These are phyloP conservation scores for Knufia petricola DNA, from an alignment of 2,329 filamentous ascomycete genomes.

Conservation along the genomic window DNA sequence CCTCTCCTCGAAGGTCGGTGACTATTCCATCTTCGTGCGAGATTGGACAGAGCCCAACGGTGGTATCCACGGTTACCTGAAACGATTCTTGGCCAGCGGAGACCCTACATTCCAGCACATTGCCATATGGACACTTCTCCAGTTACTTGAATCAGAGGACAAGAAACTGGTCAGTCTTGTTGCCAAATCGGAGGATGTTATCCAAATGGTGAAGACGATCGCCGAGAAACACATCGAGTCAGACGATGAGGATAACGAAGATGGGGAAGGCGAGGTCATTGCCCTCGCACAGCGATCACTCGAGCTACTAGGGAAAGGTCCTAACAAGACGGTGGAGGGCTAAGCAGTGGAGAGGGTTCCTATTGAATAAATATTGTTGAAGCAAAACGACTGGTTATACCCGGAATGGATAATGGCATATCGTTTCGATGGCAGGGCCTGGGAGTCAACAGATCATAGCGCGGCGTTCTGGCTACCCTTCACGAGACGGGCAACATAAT, in stretches of 20 bases:
- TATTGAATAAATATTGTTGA: conserved; percentile 1
- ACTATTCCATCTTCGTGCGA: conserved; percentile 91
- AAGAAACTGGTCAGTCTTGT: conserved; percentile 80
- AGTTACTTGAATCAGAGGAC: conserved; percentile 91
- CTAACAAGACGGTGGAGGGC: conserved; percentile 69
- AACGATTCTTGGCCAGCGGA: conserved; percentile 83
- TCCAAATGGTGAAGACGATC: conserved; percentile 84
- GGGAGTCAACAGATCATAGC: conserved; percentile 7
- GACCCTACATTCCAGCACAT: conserved; percentile 99
- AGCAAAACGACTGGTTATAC: not conserved
- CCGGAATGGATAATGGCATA: not conserved
- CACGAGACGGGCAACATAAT: not conserved
- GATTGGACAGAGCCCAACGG: conserved; percentile 89
- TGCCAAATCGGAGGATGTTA: conserved; percentile 79
- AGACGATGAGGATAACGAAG: conserved; percentile 76
- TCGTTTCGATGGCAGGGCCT: not conserved
- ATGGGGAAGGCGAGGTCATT: conserved; percentile 87
- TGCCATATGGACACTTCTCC: conserved; percentile 93
- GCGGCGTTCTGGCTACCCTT: conserved; percentile 9
- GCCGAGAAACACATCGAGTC: conserved; percentile 81
- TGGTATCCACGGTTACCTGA: conserved; percentile 90
- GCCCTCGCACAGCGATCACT: conserved; percentile 82
- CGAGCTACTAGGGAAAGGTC: conserved; percentile 69
- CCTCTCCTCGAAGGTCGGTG: conserved; percentile 92
- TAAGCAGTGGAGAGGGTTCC: conserved; percentile 28